phyloP scores from a whole-genome alignment of 345 rosid species.

The Acer yangbiense region DNA sequence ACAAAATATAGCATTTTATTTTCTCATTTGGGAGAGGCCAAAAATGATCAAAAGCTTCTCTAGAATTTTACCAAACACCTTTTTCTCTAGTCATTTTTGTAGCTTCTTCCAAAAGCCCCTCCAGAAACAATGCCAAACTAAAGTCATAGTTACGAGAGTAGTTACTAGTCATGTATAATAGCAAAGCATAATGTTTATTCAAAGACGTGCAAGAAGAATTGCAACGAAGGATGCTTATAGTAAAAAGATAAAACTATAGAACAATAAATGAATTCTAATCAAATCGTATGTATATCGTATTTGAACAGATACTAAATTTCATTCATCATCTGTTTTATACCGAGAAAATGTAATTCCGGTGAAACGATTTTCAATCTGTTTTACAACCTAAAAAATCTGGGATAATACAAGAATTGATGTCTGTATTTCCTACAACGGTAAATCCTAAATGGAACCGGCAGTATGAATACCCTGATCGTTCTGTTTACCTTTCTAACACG shows the following conservation, averaged over 20 bases:
- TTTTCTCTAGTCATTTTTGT: too few relatives aligned
- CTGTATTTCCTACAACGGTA: background rate
- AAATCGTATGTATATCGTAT: background rate
- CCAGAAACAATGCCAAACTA: too few relatives aligned
- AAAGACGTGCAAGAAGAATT: background rate
- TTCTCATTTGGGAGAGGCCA: too few relatives aligned
- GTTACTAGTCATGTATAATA: background rate
- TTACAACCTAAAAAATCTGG: background rate
- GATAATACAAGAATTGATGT: background rate
- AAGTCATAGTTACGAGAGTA: too few relatives aligned
- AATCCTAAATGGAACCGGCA: background rate
- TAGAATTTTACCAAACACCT: too few relatives aligned
- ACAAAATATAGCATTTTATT: too few relatives aligned
- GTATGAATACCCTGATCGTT: background rate
- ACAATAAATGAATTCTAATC: background rate
- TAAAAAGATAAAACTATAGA: too few relatives aligned
- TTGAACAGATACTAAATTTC: too few relatives aligned
- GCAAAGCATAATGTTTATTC: background rate
- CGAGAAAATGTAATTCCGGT: background rate
- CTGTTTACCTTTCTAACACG: background rate
- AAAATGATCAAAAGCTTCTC: too few relatives aligned
- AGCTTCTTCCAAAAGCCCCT: too few relatives aligned
- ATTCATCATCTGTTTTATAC: background rate
- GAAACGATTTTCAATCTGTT: background rate
- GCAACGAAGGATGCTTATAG: too few relatives aligned